Conservation (phyloP, 495 filamentous ascomycete species). For the Talaromyces wortmannii region DNA sequence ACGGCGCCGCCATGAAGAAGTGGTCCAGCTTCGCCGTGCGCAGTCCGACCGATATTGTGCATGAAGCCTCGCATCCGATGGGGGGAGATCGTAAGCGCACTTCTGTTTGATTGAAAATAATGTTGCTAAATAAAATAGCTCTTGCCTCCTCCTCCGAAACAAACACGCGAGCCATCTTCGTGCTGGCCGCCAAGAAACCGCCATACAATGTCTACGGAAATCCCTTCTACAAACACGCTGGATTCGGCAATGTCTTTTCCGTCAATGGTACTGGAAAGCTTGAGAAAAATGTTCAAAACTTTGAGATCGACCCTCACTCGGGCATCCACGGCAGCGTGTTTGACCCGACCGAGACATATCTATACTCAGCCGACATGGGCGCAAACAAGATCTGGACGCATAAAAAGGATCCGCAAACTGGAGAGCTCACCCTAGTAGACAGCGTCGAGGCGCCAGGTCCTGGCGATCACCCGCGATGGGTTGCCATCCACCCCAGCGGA, state of each 20-base stretch:
- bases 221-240: conserved; percentile 80
- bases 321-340: conserved; percentile 89
- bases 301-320: conserved; percentile 63
- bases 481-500: conserved; percentile 68
- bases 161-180: conserved; percentile 81
- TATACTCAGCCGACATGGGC: conserved; percentile 79
- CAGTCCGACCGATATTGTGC: conserved; percentile 70
- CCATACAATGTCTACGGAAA: conserved; percentile 80
- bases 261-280: conserved; percentile 56
- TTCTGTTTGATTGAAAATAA: background rate
- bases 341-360: conserved; percentile 73
- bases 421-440: conserved; percentile 59
- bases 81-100: conserved; percentile 48
- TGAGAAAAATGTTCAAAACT: conserved; percentile 68
- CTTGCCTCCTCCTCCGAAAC: conserved; percentile 59
- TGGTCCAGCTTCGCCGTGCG: conserved; percentile 75
- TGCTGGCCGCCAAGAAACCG: conserved; percentile 66
- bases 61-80: conserved; percentile 67
- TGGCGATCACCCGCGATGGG: conserved; percentile 77
- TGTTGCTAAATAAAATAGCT: conserved; percentile 31
- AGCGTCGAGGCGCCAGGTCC: conserved; percentile 62
- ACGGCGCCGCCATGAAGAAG: conserved; percentile 84
- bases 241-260: conserved; percentile 71
- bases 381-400: conserved; percentile 86
- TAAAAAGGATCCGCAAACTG: conserved; percentile 56